Evolutionary conservation across 768 basidiomycete species (phyloP).

Genomic region (Mycena albidolilacea): DNA sequence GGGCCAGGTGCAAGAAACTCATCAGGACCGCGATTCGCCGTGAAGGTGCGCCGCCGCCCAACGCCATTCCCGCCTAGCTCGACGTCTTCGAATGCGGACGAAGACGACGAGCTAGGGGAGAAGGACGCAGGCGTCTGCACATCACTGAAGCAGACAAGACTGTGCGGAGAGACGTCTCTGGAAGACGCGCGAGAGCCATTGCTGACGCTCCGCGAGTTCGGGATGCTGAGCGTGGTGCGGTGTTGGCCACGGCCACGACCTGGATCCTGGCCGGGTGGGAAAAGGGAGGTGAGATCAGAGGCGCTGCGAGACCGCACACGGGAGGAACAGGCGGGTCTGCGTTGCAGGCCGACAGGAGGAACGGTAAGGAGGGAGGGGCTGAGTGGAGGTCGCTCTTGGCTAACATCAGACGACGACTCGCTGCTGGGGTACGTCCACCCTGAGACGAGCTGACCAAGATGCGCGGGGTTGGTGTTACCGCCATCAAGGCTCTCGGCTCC

Average conservation of each 20-base stretch:
- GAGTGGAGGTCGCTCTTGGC: slow-evolving; percentile 12
- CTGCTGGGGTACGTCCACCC: slow-evolving; percentile 30
- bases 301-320: slow-evolving; percentile 32
- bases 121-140: slow-evolving; percentile 27
- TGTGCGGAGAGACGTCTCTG: slow-evolving; percentile 24
- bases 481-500: slow-evolving; percentile 6
- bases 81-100: slow-evolving; percentile 38
- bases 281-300: slow-evolving; percentile 27
- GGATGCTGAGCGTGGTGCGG: slow-evolving; percentile 36
- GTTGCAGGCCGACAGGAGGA: slow-evolving; percentile 28
- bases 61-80: slow-evolving; percentile 10
- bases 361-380: slow-evolving; percentile 39
- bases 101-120: slow-evolving; percentile 29
- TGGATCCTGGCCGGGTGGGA: slow-evolving; percentile 18
- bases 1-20: slow-evolving; percentile 1
- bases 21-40: slow-evolving; percentile 20
- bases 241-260: slow-evolving; percentile 39
- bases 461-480: not conserved
- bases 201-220: slow-evolving; percentile 37
- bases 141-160: slow-evolving; percentile 7
- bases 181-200: slow-evolving; percentile 27
- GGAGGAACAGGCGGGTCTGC: slow-evolving; percentile 21
- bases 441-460: slow-evolving; percentile 1
- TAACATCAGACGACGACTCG: slow-evolving; percentile 6
- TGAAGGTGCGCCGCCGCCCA: slow-evolving; percentile 33